Evolutionary conservation across 129 eudicot species (phyloP).

Genomic region (Artemisia tridentata): DNA sequence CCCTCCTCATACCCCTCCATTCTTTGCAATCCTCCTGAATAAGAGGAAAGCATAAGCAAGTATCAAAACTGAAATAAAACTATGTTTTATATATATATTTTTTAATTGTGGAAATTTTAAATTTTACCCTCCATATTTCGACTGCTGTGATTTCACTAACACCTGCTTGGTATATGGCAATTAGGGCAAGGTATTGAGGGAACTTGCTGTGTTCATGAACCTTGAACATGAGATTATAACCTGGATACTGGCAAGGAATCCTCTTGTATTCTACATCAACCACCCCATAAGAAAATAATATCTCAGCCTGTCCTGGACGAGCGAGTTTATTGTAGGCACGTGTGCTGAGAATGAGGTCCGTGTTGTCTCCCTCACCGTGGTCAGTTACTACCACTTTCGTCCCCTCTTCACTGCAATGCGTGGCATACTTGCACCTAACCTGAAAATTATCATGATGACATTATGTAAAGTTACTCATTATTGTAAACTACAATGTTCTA

Average conservation of each 20-base stretch:
- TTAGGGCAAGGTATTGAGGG: slow-evolving; percentile 69
- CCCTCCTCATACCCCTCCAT: slow-evolving; percentile 73
- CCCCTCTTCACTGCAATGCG: slow-evolving; percentile 72
- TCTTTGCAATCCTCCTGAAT: slow-evolving; percentile 59
- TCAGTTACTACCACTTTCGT: slow-evolving; percentile 74
- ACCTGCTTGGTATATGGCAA: slow-evolving; percentile 71
- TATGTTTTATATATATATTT: background rate
- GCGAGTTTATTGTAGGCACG: slow-evolving; percentile 75
- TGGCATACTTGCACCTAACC: slow-evolving; percentile 82
- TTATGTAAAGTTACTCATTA: no score
- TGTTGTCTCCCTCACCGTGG: slow-evolving; percentile 72
- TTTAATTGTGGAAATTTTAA: background rate
- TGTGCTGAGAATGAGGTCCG: slow-evolving; percentile 65
- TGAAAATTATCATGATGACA: slow-evolving; percentile 14
- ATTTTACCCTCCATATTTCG: slow-evolving; percentile 72
- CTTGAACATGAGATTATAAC: slow-evolving; percentile 56
- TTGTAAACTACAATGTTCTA: no score
- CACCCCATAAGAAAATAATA: slow-evolving; percentile 63
- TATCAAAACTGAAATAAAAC: no score
- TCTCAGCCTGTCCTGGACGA: slow-evolving; percentile 44
- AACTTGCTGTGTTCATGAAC: slow-evolving; percentile 69
- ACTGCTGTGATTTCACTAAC: slow-evolving; percentile 55
- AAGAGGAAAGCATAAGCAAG: background rate
- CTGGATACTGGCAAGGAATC: slow-evolving; percentile 64
- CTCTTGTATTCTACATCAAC: slow-evolving; percentile 65